Base-by-base conservation (phyloP, 176 grass and related monocot genomes). In the Carex kokanica region DNA sequence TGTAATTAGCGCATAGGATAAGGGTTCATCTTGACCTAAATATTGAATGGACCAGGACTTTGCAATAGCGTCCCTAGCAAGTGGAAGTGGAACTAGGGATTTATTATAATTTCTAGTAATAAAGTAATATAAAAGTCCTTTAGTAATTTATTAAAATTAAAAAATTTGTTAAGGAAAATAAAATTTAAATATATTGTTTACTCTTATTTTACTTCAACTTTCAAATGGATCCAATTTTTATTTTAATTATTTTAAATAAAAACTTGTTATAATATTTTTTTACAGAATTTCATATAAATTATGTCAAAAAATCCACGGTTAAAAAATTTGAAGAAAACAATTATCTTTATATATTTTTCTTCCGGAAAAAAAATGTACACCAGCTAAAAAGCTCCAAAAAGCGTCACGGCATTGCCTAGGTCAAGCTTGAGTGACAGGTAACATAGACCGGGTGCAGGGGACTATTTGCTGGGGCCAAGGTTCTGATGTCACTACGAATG, bases 1-100 rank as follows among this genome's bases (percentile, higher is more conserved):
- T 32, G 90, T 90, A 63, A 83, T 82, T 89, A 68, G 51, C 12
- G 2, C 31, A 8, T 13, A 1, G 86, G 87, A 90, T 87, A 86
- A 85, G 86, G 86, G 24, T 24, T 7, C 1, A 6, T 14, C 15
- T 9, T 45, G 51, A 21, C 36, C 25, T 41, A 5, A 6, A 18
- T n/a, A 18, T 74, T 36, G 43, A 1, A 34, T 84, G 49, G 27
- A 45, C 51, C 24, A 21, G 66, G 82, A 60, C 15, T 60, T 54
- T 45, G 51, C 63, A 84, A 64, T 34, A 5, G 27, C 0, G 0
- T 7, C 13, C 13, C 5, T 16, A 10, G 40, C 29, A 52, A 52
- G 40, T 49, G n/a, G n/a, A n/a, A n/a, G n/a, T n/a, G 18, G 17
- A 74, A 1, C 6, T 49, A 49, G n/a, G 49, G 11, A 25, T 74